These are phyloP conservation scores for Starmerella sirachaensis DNA, from an alignment of 805 yeast genomes.

Conservation along the genomic window DNA sequence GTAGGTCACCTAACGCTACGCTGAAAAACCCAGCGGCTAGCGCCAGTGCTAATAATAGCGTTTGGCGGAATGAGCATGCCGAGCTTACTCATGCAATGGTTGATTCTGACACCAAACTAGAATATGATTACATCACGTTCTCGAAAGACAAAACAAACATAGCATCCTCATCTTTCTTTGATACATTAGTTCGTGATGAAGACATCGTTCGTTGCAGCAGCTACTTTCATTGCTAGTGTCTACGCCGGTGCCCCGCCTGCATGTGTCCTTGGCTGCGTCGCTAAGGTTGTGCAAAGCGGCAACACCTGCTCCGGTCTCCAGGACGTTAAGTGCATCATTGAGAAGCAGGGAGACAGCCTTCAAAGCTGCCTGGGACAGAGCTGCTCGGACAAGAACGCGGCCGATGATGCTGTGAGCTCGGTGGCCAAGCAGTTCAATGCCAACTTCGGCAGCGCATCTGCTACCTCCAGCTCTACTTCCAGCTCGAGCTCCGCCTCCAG, in stretches of 20 bases:
- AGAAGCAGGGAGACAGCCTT: conserved; percentile 39
- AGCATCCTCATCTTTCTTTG: neutral
- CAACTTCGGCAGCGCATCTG: conserved; percentile 7
- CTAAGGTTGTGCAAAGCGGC: conserved; percentile 39
- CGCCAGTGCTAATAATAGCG: conserved; percentile 3
- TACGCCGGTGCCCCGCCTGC: conserved; percentile 64
- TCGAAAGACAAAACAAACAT: conserved; percentile 7
- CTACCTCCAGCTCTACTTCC: conserved; percentile 9
- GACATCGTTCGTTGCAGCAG: conserved; percentile 28
- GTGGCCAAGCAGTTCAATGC: conserved; percentile 18
- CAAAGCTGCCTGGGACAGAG: conserved; percentile 49
- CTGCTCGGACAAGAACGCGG: conserved; percentile 62
- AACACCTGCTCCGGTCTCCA: conserved; percentile 36
- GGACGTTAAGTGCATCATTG: conserved; percentile 59
- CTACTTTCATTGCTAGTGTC: conserved; percentile 26
- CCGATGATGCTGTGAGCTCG: conserved; percentile 44
- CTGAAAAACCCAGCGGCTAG: too few species aligned
- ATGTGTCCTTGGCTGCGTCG: conserved; percentile 79
- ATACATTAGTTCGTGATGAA: conserved; percentile 10
- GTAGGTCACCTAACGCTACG: too few species aligned
- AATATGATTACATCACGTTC: too few species aligned
- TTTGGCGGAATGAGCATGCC: too few species aligned
- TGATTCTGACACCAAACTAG: too few species aligned
- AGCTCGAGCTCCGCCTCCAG: conserved; percentile 7
- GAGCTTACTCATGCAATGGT: too few species aligned